Percentiles rank a stretch among this genome's conserved stretches.
These are phyloP conservation scores for Zea luxurians DNA, from an alignment of 176 grass and related monocot species.

Conservation along the genomic window DNA sequence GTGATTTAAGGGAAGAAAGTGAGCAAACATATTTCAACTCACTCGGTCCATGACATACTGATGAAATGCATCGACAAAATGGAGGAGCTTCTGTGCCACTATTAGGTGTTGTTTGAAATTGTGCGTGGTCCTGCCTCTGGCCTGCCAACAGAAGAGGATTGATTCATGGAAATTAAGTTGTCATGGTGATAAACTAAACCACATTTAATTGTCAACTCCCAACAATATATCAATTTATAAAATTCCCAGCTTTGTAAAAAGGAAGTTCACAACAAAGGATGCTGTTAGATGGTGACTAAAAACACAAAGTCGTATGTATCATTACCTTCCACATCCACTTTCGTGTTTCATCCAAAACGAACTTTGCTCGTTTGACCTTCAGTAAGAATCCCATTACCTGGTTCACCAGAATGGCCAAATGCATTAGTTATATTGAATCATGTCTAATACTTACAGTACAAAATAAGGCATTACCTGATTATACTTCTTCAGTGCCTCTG, in stretches of 20 bases:
- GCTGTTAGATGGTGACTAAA: constrained; percentile 8
- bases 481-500: constrained; percentile 85
- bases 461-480: constrained; percentile 70
- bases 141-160: constrained; percentile 48
- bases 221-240: not conserved
- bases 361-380: constrained; percentile 95
- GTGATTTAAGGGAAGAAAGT: not conserved
- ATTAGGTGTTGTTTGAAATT: constrained; percentile 87
- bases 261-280: not conserved
- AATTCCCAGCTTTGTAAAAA: not conserved
- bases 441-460: constrained; percentile 14
- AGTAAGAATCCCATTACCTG: constrained; percentile 98
- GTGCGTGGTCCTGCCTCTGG: constrained; percentile 40
- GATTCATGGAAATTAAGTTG: constrained; percentile 14
- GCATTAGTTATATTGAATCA: not conserved
- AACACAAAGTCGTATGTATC: constrained; percentile 17
- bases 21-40: constrained; percentile 36
- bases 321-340: constrained; percentile 98
- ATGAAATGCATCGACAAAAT: constrained; percentile 92
- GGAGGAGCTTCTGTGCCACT: constrained; percentile 90
- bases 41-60: constrained; percentile 89
- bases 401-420: constrained; percentile 21
- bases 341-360: constrained; percentile 81
- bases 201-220: constrained; percentile 11
- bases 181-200: constrained; percentile 15